Conservation (phyloP, 345 rosid species). For the Ailanthus altissimus region DNA sequence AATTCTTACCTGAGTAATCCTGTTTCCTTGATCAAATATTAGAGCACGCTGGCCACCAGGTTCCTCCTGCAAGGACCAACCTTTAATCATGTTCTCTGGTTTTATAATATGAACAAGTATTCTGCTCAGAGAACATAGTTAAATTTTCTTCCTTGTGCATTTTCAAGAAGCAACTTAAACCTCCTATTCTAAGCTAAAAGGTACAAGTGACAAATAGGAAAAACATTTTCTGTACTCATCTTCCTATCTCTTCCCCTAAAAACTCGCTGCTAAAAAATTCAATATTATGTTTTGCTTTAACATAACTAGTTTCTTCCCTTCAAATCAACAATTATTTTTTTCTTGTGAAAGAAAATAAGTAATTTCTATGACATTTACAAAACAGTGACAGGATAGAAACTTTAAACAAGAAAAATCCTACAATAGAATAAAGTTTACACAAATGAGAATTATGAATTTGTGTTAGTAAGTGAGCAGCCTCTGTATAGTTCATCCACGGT, state of each 20-base stretch:
- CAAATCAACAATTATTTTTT: background rate
- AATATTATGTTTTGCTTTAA: background rate
- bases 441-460: background rate
- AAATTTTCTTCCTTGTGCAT: background rate
- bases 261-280: background rate
- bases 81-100: background rate
- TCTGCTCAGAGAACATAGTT: background rate
- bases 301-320: background rate
- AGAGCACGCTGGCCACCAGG: conserved; percentile 98
- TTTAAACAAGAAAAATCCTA: background rate
- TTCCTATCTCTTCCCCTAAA: background rate
- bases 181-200: background rate
- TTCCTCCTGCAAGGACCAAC: conserved; percentile 67
- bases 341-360: background rate
- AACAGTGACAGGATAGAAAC: background rate
- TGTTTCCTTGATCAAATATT: conserved; percentile 92
- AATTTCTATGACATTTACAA: background rate
- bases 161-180: background rate
- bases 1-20: conserved; percentile 76
- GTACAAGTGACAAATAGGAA: background rate
- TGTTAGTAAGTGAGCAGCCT: background rate
- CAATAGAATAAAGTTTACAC: background rate
- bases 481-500: background rate
- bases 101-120: background rate
- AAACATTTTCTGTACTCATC: background rate